Evolutionary conservation across 2,329 filamentous ascomycete species (phyloP).

Genomic region (Apiospora phragmitis): DNA sequence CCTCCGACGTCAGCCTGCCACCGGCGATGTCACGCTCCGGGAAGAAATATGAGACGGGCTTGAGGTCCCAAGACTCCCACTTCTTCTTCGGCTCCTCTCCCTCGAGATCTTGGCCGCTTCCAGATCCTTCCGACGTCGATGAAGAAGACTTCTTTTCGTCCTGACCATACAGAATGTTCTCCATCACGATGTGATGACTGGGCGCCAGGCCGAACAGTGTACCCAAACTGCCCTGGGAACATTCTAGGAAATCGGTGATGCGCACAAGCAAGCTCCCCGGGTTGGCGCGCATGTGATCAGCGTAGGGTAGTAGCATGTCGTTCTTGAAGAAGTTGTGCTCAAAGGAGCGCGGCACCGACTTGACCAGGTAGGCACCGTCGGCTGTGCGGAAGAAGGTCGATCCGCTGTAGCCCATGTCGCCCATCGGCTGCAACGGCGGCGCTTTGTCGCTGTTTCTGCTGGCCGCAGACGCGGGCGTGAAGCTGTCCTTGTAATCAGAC

Average conservation of each 20-base stretch:
- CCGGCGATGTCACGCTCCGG: conserved; percentile 71
- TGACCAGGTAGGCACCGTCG: conserved; percentile 68
- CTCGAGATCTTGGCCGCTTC: conserved; percentile 34
- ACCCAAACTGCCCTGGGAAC: conserved; percentile 57
- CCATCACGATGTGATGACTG: conserved; percentile 76
- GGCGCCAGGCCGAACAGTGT: conserved; percentile 61
- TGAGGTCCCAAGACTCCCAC: conserved; percentile 76
- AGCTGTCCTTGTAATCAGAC: conserved; percentile 54
- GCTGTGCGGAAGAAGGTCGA: conserved; percentile 73
- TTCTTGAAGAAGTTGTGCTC: conserved; percentile 50
- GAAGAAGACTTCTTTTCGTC: conserved; percentile 28
- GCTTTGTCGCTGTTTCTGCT: conserved; percentile 36
- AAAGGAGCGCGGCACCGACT: conserved; percentile 68
- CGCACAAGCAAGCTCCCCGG: conserved; percentile 65
- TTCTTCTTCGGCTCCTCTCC: conserved; percentile 33
- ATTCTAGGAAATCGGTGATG: conserved; percentile 69
- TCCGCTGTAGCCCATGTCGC: conserved; percentile 73
- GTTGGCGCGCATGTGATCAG: conserved; percentile 58
- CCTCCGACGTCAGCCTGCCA: conserved; percentile 61
- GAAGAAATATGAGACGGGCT: conserved; percentile 74
- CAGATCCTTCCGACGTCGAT: not conserved
- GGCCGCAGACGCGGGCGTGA: conserved; percentile 36
- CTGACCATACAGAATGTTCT: conserved; percentile 68
- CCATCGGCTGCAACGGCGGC: conserved; percentile 57
- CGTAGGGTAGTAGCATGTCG: conserved; percentile 17